A percentile compares a stretch with the other conserved stretches of the same genome.
phyloP scores from a whole-genome alignment of 495 filamentous ascomycete genomes.

The Clohesyomyces aquaticus region DNA sequence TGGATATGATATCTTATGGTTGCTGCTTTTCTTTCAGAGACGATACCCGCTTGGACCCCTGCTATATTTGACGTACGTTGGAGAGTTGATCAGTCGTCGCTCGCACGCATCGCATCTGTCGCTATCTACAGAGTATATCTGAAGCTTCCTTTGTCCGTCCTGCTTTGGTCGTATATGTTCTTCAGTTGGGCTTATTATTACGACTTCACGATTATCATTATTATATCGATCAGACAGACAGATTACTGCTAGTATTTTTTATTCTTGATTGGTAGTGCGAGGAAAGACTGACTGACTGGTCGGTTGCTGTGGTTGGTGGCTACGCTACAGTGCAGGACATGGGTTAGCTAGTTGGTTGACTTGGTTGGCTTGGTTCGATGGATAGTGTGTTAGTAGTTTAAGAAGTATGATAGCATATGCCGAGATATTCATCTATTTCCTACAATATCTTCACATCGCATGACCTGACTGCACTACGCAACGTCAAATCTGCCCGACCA shows the following conservation, averaged over 20 bases:
- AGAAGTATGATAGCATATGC: not conserved
- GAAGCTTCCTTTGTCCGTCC: not conserved
- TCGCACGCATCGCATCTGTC: not conserved
- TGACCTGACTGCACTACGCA: not conserved
- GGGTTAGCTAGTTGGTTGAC: not conserved
- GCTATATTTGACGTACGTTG: not conserved
- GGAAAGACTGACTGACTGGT: no score
- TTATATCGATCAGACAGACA: no score
- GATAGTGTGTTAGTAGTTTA: not conserved
- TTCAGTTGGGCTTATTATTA: not conserved
- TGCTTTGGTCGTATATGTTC: not conserved
- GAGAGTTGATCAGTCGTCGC: not conserved
- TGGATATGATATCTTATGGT: not conserved
- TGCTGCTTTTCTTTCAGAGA: not conserved
- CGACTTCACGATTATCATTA: not conserved
- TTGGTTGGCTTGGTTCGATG: not conserved
- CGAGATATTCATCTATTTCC: not conserved
- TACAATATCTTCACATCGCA: not conserved
- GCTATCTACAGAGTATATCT: not conserved
- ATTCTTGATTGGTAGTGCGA: no score
- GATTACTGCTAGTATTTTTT: not conserved
- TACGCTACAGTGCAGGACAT: not conserved
- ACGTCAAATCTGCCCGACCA: not conserved
- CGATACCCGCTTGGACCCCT: conserved; percentile 16
- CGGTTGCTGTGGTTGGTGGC: no score